Conservation (phyloP, 768 basidiomycete genomes). For the Mycena rosella region DNA sequence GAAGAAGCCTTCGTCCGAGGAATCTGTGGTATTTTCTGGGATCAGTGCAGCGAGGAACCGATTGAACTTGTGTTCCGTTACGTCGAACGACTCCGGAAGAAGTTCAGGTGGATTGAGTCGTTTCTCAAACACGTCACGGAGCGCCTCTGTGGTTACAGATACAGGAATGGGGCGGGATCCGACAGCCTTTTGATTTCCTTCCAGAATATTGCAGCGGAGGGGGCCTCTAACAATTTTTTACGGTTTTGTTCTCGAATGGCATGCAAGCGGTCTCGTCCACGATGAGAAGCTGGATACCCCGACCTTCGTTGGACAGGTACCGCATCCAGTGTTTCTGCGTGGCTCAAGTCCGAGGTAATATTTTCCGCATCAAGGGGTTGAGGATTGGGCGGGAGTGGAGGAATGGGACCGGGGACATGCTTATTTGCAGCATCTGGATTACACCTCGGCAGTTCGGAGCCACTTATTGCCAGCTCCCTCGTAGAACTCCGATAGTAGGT, state of each 20-base stretch:
- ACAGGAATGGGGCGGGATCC: slow-evolving; percentile 5
- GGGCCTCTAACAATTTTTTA: slow-evolving; percentile 2
- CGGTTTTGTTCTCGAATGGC: slow-evolving; percentile 7
- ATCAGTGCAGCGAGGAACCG: slow-evolving; percentile 4
- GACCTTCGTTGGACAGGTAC: no score
- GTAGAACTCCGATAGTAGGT: no score
- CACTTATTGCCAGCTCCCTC: no score
- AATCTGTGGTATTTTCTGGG: slow-evolving; percentile 11
- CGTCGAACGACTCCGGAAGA: neutral
- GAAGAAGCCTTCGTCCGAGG: slow-evolving; percentile 3
- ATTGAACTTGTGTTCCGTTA: slow-evolving; percentile 16
- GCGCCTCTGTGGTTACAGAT: slow-evolving; percentile 15
- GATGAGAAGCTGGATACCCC: no score
- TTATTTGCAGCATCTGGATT: no score
- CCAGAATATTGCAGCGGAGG: slow-evolving; percentile 8
- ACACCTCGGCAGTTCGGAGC: no score
- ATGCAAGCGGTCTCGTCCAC: neutral
- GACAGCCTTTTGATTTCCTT: slow-evolving; percentile 4
- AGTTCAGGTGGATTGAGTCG: slow-evolving; percentile 17
- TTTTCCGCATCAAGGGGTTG: no score
- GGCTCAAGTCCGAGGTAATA: no score
- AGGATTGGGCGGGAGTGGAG: no score
- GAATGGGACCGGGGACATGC: no score
- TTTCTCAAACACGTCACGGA: slow-evolving; percentile 14
- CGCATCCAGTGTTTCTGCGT: no score